A percentile compares a stretch with the other conserved stretches of the same genome.
phyloP scores from a whole-genome alignment of 2,329 filamentous ascomycete genomes.

The Ophiognomonia clavigignenti-juglandacearum region DNA sequence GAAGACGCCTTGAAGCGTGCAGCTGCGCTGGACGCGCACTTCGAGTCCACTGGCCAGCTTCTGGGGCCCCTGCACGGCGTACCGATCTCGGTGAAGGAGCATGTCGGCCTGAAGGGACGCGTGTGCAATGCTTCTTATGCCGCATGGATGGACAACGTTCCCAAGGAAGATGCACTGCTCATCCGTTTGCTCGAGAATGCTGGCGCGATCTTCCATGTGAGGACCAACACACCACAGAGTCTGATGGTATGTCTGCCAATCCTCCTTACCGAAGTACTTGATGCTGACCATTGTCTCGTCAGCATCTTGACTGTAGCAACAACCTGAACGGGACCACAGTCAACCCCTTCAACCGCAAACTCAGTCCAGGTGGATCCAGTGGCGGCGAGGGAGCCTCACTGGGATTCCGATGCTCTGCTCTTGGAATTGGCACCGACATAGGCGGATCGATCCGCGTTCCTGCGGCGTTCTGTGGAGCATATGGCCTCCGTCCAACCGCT shows the following conservation, averaged over 20 bases:
- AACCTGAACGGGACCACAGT: not conserved
- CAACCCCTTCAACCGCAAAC: not conserved
- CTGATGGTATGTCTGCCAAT: not conserved
- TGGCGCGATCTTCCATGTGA: not conserved
- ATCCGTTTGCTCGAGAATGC: not conserved
- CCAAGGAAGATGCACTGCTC: not conserved
- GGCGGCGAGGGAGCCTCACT: not conserved
- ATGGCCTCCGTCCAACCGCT: slow-evolving; percentile 36
- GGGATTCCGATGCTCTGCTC: not conserved
- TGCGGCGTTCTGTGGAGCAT: slow-evolving; percentile 38
- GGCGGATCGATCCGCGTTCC: slow-evolving; percentile 40
- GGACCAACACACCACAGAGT: not conserved
- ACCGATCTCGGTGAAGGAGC: not conserved
- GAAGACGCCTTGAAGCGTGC: slow-evolving; percentile 1
- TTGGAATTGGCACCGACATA: slow-evolving; percentile 38
- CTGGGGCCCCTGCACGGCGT: not conserved
- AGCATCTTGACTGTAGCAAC: slow-evolving; percentile 1
- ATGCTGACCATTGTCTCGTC: not conserved
- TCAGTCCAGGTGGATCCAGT: not conserved
- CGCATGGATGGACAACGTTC: not conserved
- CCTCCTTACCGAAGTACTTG: not conserved
- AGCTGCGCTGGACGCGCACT: not conserved
- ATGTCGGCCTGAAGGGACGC: not conserved
- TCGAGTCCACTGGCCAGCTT: not conserved
- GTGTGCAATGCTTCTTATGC: not conserved